Conservation (phyloP, 495 filamentous ascomycete genomes). For the Penicillium argentinense region DNA sequence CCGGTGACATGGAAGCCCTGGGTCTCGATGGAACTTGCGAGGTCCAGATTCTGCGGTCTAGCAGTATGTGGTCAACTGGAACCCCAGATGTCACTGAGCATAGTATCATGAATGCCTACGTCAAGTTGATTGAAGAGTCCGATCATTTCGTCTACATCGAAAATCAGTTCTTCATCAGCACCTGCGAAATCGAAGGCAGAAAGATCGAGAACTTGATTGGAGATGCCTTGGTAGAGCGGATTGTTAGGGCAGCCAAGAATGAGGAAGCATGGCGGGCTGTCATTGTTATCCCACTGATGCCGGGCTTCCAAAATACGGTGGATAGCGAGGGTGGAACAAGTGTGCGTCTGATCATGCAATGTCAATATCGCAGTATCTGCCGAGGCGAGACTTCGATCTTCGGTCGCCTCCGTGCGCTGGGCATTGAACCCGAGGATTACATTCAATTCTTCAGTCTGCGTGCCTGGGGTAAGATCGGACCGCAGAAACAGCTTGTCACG, state of each 20-base stretch:
- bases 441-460: conserved; percentile 93
- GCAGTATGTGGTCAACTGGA: conserved; percentile 87
- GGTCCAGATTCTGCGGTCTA: conserved; percentile 91
- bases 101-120: conserved; percentile 94
- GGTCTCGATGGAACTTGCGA: conserved; percentile 93
- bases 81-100: conserved; percentile 78
- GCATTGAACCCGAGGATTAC: conserved; percentile 95
- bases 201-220: conserved; percentile 92
- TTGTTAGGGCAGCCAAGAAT: conserved; percentile 78
- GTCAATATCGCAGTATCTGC: conserved; percentile 95
- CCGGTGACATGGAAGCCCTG: conserved; percentile 79
- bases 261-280: conserved; percentile 92
- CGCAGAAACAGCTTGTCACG: conserved; percentile 77
- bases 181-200: conserved; percentile 81
- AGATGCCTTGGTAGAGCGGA: conserved; percentile 90
- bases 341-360: conserved; percentile 94
- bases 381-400: conserved; percentile 93
- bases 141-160: conserved; percentile 99
- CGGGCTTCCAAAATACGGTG: conserved; percentile 96
- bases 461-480: conserved; percentile 90
- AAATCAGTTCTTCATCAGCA: conserved; percentile 98
- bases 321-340: conserved; percentile 91
- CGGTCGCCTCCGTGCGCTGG: conserved; percentile 72
- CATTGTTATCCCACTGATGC: conserved; percentile 93
- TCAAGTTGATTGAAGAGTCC: conserved; percentile 89